These are phyloP conservation scores for Babesia caballi DNA, from an alignment of 169 alveolate genomes.

Conservation along the genomic window DNA sequence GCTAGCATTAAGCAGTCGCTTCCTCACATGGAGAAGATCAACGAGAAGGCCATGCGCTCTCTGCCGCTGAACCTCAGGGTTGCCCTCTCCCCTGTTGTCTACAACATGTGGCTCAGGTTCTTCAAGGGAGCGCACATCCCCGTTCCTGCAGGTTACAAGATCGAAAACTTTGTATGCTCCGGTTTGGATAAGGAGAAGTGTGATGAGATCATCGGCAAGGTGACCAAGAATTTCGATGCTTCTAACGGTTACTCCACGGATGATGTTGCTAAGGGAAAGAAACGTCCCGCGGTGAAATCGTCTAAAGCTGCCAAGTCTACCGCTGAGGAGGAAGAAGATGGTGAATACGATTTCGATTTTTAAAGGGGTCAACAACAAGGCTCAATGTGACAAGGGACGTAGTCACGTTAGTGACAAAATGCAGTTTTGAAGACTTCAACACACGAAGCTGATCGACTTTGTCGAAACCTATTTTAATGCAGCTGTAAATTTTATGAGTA, in stretches of 20 bases:
- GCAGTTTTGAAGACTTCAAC: too few relatives aligned
- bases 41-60: constrained; percentile 32
- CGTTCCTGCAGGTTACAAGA: constrained; percentile 40
- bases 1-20: constrained; percentile 36
- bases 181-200: constrained; percentile 15
- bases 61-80: constrained; percentile 52
- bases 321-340: too few relatives aligned
- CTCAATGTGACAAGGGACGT: too few relatives aligned
- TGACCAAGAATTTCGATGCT: background rate
- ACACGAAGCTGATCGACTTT: too few relatives aligned
- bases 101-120: constrained; percentile 45
- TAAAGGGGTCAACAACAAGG: too few relatives aligned
- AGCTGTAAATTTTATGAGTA: too few relatives aligned
- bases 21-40: constrained; percentile 43
- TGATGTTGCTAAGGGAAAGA: background rate
- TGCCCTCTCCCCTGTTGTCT: constrained; percentile 53
- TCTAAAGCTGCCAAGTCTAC: too few relatives aligned
- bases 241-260: background rate
- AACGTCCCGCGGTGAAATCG: too few relatives aligned
- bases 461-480: too few relatives aligned
- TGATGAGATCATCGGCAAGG: constrained; percentile 23
- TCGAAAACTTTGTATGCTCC: constrained; percentile 36
- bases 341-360: too few relatives aligned
- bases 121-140: constrained; percentile 30
- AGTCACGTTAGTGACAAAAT: too few relatives aligned